Base-by-base conservation (phyloP, 1,284 basidiomycete species). In the Testicularia cyperi region DNA sequence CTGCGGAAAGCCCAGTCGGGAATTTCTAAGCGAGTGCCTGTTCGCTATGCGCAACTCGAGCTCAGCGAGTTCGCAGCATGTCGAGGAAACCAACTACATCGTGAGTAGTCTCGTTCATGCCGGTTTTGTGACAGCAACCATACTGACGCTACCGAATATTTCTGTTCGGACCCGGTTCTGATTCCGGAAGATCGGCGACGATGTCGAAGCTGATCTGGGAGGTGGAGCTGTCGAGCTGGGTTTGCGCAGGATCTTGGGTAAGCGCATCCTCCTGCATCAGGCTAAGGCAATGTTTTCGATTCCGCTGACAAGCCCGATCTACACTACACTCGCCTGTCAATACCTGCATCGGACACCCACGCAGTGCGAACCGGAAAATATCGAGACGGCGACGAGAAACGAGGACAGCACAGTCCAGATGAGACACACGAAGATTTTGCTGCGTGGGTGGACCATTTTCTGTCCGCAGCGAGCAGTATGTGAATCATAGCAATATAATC, bases 281-380 rank as follows among this genome's bases (percentile, higher is more conserved):
- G 8, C 37, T 38, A 6, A n/a, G n/a, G n/a, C n/a, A n/a, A n/a
- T n/a, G n/a, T n/a, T n/a, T n/a, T n/a, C n/a, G n/a, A n/a, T n/a
- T n/a, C n/a, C n/a, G n/a, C n/a, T n/a, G n/a, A n/a, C n/a, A n/a
- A n/a, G n/a, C n/a, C n/a, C n/a, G n/a, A n/a, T 7, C 21, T 8
- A 7, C 26, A 6, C 15, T 36, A 8, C 5, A 8, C 15, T 16
- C 15, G 15, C 34, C 6, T 7, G 7, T 23, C 6, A 12, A 16
- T 36, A 5, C 7, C 7, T 36, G 34, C 8, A 23, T 18, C 15
- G 14, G n/a, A n/a, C n/a, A n/a, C n/a, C n/a, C n/a, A n/a, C n/a
- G 15, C 46, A 57, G 54, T 57, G 15, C 46, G 54, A 12, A 62
- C 58, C 8, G 58, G 58, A 21, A 56, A 62, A 25, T 61, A 42